Base-by-base conservation (phyloP, 164 flowering plant genomes). In the Protea cynaroides region DNA sequence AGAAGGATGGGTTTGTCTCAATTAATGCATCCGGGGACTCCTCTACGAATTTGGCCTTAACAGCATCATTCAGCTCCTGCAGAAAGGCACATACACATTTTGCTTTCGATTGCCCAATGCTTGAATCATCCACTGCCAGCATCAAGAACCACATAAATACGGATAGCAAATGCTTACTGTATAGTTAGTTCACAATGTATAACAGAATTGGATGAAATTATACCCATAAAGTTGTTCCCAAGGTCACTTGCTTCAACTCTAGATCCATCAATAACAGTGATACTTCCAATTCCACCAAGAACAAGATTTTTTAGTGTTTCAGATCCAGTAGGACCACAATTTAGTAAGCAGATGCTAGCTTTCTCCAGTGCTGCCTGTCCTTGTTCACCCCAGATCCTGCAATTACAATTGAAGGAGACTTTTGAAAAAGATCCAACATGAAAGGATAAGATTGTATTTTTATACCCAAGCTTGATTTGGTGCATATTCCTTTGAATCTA, bases 311-410 rank as follows among this genome's bases (percentile, higher is more conserved):
- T 91, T 62, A 94, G 72, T n/a, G 97, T 80, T 73, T 94, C 99
- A 1, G 96, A 87, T 55, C 99, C 99, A 51, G 99, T 94, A 21
- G 99, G 99, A 29, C 99, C 99, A 69, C 97, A 91, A 63, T 91
- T 91, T 37, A 94, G 88, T 69, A 94, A 79, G 70, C 99, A 94
- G 52, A 94, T 79, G 67, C 90, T 88, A 55, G 97, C 89, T 63
- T 84, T 86, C 78, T 91, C 99, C 34, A 94, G 86, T 18, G 93
- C 90, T 58, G 90, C 77, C 63, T 94, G 99, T 64, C 99, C 99
- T 82, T 86, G 95, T 59, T 91, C 96, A 47, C 99, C 99, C 99
- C 99, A 94, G 40, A 94, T 89, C 83, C 99, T 91, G 72, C 69
- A 75, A 67, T 58, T 34, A 25, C 19, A 38, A 29, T 38, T 18